Conservation (phyloP, 129 eudicot species). For the Flaveria trinervia region DNA sequence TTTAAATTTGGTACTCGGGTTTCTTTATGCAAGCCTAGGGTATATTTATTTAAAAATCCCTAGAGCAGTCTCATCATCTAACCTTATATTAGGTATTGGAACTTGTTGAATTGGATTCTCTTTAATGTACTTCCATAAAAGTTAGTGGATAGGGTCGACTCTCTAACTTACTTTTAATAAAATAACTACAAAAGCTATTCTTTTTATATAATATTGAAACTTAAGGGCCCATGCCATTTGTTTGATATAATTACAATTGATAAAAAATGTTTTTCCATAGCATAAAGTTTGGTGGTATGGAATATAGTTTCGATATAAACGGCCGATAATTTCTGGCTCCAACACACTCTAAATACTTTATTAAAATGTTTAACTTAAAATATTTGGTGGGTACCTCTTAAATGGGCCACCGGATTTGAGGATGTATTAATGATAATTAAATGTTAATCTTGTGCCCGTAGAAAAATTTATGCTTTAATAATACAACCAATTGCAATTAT, state of each 20-base stretch:
- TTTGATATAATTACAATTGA: constrained; percentile 14
- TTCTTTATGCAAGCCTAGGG: constrained; percentile 1
- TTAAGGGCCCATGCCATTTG: constrained; percentile 23
- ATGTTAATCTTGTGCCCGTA: constrained; percentile 23
- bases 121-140: constrained; percentile 37
- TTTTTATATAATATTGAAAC: not conserved
- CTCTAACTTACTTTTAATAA: constrained; percentile 35
- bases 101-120: constrained; percentile 43
- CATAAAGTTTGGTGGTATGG: constrained; percentile 23
- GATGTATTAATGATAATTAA: constrained; percentile 16
- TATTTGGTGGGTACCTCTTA: constrained; percentile 16
- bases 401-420: constrained; percentile 32
- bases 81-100: constrained; percentile 27
- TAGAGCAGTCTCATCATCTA: constrained; percentile 35
- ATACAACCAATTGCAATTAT: constrained; percentile 10
- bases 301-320: constrained; percentile 23
- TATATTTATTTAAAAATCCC: constrained; percentile 16
- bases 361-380: constrained; percentile 13
- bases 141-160: constrained; percentile 43
- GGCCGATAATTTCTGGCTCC: constrained; percentile 31
- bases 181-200: constrained; percentile 32
- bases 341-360: constrained; percentile 18
- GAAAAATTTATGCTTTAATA: not conserved
- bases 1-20: not conserved
- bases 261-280: constrained; percentile 8